These are phyloP conservation scores for Termitomyces bulborhizus DNA, from an alignment of 768 basidiomycete species.

Conservation along the genomic window DNA sequence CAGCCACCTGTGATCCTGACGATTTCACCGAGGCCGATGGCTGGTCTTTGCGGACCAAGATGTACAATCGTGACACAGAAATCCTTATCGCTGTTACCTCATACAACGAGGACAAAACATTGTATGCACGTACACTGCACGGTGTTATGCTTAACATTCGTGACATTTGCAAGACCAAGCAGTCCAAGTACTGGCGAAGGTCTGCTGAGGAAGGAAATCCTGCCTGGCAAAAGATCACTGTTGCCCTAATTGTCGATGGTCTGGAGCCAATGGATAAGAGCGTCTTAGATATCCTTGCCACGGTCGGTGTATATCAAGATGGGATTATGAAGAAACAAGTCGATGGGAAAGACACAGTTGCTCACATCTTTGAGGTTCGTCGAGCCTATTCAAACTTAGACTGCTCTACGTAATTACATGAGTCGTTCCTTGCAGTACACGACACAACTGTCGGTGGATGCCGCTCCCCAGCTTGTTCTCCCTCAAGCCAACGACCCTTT, in stretches of 20 bases:
- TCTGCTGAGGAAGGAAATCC: constrained; percentile 79
- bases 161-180: constrained; percentile 94
- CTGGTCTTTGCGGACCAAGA: constrained; percentile 77
- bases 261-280: constrained; percentile 95
- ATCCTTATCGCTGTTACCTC: constrained; percentile 91
- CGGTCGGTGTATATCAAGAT: constrained; percentile 90
- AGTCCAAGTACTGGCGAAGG: constrained; percentile 86
- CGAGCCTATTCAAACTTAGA: not conserved
- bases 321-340: constrained; percentile 93
- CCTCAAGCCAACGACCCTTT: constrained; percentile 87
- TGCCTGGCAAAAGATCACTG: constrained; percentile 87
- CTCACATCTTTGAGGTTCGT: constrained; percentile 89
- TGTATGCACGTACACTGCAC: constrained; percentile 89
- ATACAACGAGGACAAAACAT: constrained; percentile 88
- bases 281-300: constrained; percentile 82
- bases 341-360: constrained; percentile 84
- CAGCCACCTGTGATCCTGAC: constrained; percentile 88
- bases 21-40: constrained; percentile 77
- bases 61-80: constrained; percentile 88
- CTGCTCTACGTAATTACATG: constrained; percentile 3
- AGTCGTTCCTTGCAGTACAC: constrained; percentile 62
- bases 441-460: constrained; percentile 90
- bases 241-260: constrained; percentile 89
- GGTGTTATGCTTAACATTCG: constrained; percentile 98
- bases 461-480: constrained; percentile 84